These are phyloP conservation scores for Martensiomyces pterosporus DNA, from an alignment of 192 early-diverging fungal species.

Conservation along the genomic window DNA sequence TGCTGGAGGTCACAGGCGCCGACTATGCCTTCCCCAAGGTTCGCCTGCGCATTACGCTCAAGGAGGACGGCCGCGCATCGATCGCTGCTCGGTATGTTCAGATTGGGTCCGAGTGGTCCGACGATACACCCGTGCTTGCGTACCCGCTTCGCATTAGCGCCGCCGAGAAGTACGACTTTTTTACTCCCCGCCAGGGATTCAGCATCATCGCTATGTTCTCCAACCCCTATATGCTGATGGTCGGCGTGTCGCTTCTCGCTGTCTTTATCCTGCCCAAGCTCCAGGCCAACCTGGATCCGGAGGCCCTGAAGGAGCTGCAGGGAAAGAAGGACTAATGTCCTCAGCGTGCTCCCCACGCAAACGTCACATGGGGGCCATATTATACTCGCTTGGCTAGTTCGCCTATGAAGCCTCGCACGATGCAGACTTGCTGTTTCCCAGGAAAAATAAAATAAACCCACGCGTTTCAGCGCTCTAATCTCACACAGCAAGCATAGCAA, in stretches of 20 bases:
- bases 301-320: conserved; percentile 49
- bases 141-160: conserved; percentile 47
- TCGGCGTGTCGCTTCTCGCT: conserved; percentile 53
- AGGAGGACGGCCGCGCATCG: conserved; percentile 32
- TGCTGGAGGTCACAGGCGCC: conserved; percentile 38
- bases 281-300: conserved; percentile 58
- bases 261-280: conserved; percentile 64
- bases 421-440: too few species aligned
- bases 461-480: too few species aligned
- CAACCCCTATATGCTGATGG: conserved; percentile 70
- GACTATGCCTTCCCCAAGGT: conserved; percentile 50
- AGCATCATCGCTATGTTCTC: conserved; percentile 56
- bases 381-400: too few species aligned
- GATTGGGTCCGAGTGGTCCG: conserved; percentile 47
- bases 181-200: conserved; percentile 57
- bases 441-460: too few species aligned
- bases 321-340: conserved; percentile 9
- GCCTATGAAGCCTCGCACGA: too few species aligned
- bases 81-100: conserved; percentile 47
- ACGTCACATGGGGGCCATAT: too few species aligned
- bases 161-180: conserved; percentile 45
- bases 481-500: too few species aligned
- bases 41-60: conserved; percentile 39
- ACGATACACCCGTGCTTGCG: conserved; percentile 29
- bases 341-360: not conserved